Evolutionary conservation across 768 basidiomycete genomes (phyloP), one percentile per base, ranked within the genome.

Genomic region (Rhizopogon sp.): DNA sequence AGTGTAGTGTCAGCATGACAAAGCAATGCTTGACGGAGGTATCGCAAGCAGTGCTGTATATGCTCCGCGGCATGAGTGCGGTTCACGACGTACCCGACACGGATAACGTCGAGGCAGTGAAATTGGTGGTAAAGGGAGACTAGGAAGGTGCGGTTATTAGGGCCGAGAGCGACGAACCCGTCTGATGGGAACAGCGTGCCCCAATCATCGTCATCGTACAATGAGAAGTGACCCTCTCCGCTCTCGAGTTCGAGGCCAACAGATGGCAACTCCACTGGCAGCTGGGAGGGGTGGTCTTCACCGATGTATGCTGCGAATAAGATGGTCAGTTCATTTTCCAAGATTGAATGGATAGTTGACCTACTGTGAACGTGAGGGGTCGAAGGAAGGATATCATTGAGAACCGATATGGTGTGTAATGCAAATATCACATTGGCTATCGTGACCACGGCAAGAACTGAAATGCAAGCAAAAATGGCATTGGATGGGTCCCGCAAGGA

Each of bases 121-220:
- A 78, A 69, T 56, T 81, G 72, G 62, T 81, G 79, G 65, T 74
- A 79, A 59, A 79, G 72, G 33, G 73, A 67, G 20, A 64, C 61
- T 14, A 60, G 69, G 50, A 73, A 72, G 1, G 71, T 61, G 44
- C 67, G 66, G 53, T 70, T 58, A 37, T 67, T n/a, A 0, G 70
- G 64, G 25, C 72, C 72, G 7, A 74, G 60, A 46, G 64, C 66
- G 28, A 70, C 64, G 58, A 70, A 73, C 2, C 70, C 71, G 20
- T 64, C 64, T 2, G 70, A 72, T 8, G 63, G 61, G 16, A 66
- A 73, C 7, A 72, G 59, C 3, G 67, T 62, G 20, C 64, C 72
- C 72, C 72, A 73, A 40, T 71, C 70, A 53, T 65, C 64, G 54
- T 73, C 71, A 55, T 70, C 60, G 55, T 62, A 61, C 13, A 73